phyloP scores from a whole-genome alignment of 805 yeast species.

The Nakazawaea ambrosiae region DNA sequence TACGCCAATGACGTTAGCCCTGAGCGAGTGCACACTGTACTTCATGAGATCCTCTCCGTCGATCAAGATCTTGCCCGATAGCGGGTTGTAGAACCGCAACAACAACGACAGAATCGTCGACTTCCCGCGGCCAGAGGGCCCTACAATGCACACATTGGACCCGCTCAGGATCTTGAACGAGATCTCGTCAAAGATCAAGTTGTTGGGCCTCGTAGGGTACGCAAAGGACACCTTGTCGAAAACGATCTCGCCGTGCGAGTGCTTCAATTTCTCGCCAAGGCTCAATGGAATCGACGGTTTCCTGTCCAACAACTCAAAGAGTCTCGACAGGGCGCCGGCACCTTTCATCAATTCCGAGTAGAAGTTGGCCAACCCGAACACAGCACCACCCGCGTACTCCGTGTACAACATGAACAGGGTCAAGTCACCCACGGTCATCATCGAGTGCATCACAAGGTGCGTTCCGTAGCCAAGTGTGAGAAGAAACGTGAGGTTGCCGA shows the following conservation, averaged over 20 bases:
- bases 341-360: slow-evolving; percentile 96
- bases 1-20: slow-evolving; percentile 69
- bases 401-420: slow-evolving; percentile 95
- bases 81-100: slow-evolving; percentile 79
- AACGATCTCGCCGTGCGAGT: slow-evolving; percentile 47
- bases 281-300: slow-evolving; percentile 68
- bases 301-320: slow-evolving; percentile 81
- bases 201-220: slow-evolving; percentile 83
- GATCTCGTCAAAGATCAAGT: slow-evolving; percentile 55
- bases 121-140: slow-evolving; percentile 94
- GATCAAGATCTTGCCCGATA: slow-evolving; percentile 55
- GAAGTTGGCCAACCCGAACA: slow-evolving; percentile 85
- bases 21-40: slow-evolving; percentile 69
- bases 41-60: slow-evolving; percentile 60
- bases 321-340: slow-evolving; percentile 89
- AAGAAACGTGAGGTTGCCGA: slow-evolving; percentile 76
- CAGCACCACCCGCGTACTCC: slow-evolving; percentile 86
- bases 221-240: slow-evolving; percentile 64
- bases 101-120: slow-evolving; percentile 81
- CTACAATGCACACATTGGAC: slow-evolving; percentile 87
- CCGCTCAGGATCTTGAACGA: slow-evolving; percentile 67
- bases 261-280: slow-evolving; percentile 43
- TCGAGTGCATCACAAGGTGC: slow-evolving; percentile 64
- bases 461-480: slow-evolving; percentile 78
- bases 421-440: slow-evolving; percentile 79